These are phyloP conservation scores for Apiospora koreana DNA, from an alignment of 2,329 filamentous ascomycete genomes.

Conservation along the genomic window DNA sequence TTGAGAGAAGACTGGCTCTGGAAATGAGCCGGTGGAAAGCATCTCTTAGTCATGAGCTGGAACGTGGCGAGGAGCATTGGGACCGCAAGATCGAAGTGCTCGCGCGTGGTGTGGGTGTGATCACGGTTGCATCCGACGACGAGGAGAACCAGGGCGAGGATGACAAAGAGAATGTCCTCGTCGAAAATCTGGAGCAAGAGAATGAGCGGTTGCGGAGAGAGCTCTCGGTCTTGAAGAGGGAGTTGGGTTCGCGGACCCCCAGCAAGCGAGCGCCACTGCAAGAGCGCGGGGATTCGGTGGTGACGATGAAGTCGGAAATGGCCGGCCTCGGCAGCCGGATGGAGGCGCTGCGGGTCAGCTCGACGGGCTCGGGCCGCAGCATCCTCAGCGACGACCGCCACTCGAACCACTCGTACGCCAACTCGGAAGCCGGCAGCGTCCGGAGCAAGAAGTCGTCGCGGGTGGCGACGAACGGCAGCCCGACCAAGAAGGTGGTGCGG, in stretches of 20 bases:
- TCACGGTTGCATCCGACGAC: conserved; percentile 36
- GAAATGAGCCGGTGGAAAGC: conserved; percentile 83
- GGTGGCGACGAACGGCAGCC: background rate
- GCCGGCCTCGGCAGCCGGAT: conserved; percentile 46
- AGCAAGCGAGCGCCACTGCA: conserved; percentile 58
- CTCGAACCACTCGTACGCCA: background rate
- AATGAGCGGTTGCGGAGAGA: conserved; percentile 70
- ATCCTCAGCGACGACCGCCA: background rate
- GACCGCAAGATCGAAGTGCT: conserved; percentile 84
- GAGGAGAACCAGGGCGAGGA: conserved; percentile 50
- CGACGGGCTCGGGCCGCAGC: background rate
- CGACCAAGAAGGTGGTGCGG: conserved; percentile 10
- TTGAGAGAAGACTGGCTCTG: conserved; percentile 73
- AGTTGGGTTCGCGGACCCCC: conserved; percentile 64
- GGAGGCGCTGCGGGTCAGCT: conserved; percentile 50
- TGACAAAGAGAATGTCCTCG: conserved; percentile 62
- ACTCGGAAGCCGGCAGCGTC: background rate
- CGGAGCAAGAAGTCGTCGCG: background rate
- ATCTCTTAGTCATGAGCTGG: conserved; percentile 75
- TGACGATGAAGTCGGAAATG: conserved; percentile 28
- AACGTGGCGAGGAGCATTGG: conserved; percentile 79
- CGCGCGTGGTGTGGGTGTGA: conserved; percentile 55
- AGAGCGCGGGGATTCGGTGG: conserved; percentile 51
- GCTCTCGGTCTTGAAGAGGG: conserved; percentile 64
- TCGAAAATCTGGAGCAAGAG: conserved; percentile 68